Percentiles rank a stretch among this genome's conserved stretches.
Evolutionary conservation across 192 early-diverging fungal species (phyloP).

Genomic region (Glomus cerebriforme): DNA sequence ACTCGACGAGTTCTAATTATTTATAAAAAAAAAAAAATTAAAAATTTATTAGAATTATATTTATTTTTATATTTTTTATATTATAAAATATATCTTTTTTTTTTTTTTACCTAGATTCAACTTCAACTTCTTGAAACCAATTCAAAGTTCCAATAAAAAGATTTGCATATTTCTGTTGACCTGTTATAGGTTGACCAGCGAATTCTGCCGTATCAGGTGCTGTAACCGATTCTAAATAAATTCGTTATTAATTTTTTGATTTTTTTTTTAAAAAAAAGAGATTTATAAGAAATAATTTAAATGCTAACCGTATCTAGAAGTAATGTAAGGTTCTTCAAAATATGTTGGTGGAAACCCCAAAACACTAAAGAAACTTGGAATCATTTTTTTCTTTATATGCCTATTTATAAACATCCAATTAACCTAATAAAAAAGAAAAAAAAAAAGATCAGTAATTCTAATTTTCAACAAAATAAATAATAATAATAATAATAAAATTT

Average conservation of each 20-base stretch:
- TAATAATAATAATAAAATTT: too few relatives aligned
- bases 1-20: background rate
- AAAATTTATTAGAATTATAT: too few relatives aligned
- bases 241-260: background rate
- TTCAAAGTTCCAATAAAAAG: conserved; percentile 28
- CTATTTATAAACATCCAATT: conserved; percentile 34
- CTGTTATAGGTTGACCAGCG: background rate
- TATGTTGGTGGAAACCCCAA: conserved; percentile 16
- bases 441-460: background rate
- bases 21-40: too few relatives aligned
- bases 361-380: background rate
- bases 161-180: conserved; percentile 24
- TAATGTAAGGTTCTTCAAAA: background rate
- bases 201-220: conserved; percentile 7
- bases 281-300: background rate
- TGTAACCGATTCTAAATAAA: conserved; percentile 21
- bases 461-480: background rate
- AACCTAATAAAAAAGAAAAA: background rate
- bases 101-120: conserved; percentile 17
- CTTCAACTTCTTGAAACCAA: conserved; percentile 23
- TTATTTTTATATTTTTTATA: too few relatives aligned
- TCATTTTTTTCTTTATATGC: conserved; percentile 15
- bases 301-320: conserved; percentile 17
- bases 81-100: too few relatives aligned
- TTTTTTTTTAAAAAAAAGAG: background rate